Evolutionary conservation across 306 rosid species (phyloP), one percentile per base, ranked within the genome.

Genomic region (Biancaea sappan): DNA sequence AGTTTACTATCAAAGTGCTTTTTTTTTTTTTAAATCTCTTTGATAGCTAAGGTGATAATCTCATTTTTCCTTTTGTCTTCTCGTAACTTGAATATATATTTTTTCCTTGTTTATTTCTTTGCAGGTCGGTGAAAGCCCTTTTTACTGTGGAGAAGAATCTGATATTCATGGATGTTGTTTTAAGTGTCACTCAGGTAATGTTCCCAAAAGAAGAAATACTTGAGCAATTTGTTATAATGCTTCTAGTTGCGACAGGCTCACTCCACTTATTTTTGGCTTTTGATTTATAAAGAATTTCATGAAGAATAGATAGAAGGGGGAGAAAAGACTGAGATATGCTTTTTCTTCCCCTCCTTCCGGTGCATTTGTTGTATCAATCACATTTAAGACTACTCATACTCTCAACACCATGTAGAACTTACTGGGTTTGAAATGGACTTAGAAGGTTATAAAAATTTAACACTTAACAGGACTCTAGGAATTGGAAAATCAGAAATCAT

Each of bases 91-190:
- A 19, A 29, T 52, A 29, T 22, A 16, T 29, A 4, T 0, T 2
- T 18, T 34, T 10, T 32, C n/a, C 21, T 44, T n/a, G 26, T 32
- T 38, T 28, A 50, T 56, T 51, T 18, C 31, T 47, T 41, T 47
- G 56, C 84, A 93, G 97, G 93, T 93, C 61, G 80, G 88, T 22
- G 93, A 93, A 83, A 97, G 91, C 77, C 97, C 98, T 43, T 89
- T 93, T 75, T 91, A 90, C 80, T 88, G 87, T 15, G 82, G 98
- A 77, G 98, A 93, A 73, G 93, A 93, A 64, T 77, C 97, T 40
- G 87, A 91, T 88, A 93, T 90, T 82, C 97, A 91, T 65, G n/a
- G 90, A 93, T 75, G 73, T 93, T 71, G 79, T 85, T 76, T 74
- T 93, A 80, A 87, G 96, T 81, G 85, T 91, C 61, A 80, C 96